phyloP scores from a whole-genome alignment of 805 yeast genomes.

The Hanseniaspora nectarophila region DNA sequence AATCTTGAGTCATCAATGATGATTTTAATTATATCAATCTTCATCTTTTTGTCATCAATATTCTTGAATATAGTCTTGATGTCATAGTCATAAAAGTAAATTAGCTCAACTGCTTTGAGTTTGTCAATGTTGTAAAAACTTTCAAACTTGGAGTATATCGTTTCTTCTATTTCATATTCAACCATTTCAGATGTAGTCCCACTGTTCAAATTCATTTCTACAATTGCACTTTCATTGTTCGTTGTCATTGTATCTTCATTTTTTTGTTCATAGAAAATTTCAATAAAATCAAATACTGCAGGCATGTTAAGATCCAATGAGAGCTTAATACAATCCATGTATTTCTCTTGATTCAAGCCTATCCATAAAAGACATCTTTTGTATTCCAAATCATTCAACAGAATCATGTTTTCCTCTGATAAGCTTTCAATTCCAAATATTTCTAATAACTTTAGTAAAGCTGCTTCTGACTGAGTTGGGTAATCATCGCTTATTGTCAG shows the following conservation, averaged over 20 bases:
- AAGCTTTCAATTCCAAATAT: constrained; percentile 21
- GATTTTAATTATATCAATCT: neutral
- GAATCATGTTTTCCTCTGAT: constrained; percentile 20
- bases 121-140: neutral
- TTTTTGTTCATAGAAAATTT: neutral
- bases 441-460: constrained; percentile 60
- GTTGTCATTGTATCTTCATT: neutral
- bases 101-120: neutral
- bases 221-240: too few relatives aligned
- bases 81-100: constrained; percentile 5
- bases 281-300: neutral
- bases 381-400: constrained; percentile 20
- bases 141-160: constrained; percentile 3
- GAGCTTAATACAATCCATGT: constrained; percentile 6
- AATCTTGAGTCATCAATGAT: constrained; percentile 6
- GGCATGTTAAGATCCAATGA: neutral
- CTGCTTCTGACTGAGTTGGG: constrained; percentile 57
- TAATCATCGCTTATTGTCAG: constrained; percentile 25
- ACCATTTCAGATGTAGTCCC: neutral
- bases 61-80: neutral
- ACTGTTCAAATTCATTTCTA: too few relatives aligned
- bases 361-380: constrained; percentile 22
- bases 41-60: neutral
- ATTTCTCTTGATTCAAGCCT: constrained; percentile 15
- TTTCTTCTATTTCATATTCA: neutral